Percentiles rank a stretch among this genome's conserved stretches.
These are phyloP conservation scores for Suhomyces atakaporum DNA, from an alignment of 1,139 yeast genomes.

Conservation along the genomic window DNA sequence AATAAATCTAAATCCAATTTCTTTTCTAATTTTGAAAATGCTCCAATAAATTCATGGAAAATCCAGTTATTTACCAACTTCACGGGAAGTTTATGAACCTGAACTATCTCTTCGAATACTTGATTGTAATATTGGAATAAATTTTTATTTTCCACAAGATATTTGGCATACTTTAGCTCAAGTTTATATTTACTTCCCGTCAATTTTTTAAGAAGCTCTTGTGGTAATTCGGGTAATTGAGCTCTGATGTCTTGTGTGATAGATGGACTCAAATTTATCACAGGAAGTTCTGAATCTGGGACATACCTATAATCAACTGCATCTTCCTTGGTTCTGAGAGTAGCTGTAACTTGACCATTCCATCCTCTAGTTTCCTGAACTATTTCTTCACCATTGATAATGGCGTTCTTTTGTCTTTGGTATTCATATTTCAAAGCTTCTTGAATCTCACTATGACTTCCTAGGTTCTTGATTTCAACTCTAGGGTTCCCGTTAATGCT, in stretches of 20 bases:
- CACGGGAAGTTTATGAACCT: conserved; percentile 22
- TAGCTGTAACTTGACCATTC: conserved; percentile 72
- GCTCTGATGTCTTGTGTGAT: conserved; percentile 37
- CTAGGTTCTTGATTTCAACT: conserved; percentile 86
- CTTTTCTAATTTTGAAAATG: conserved; percentile 54
- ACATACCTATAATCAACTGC: conserved; percentile 87
- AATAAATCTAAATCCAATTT: conserved; percentile 40
- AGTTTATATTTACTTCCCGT: conserved; percentile 55
- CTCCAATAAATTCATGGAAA: conserved; percentile 77
- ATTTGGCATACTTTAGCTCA: conserved; percentile 69
- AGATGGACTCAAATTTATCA: conserved; percentile 45
- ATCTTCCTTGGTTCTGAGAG: conserved; percentile 74
- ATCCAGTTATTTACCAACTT: conserved; percentile 75
- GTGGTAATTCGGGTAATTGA: conserved; percentile 66
- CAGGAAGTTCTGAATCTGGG: conserved; percentile 90
- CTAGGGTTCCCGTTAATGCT: conserved; percentile 72
- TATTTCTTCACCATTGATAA: conserved; percentile 34
- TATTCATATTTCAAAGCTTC: conserved; percentile 80
- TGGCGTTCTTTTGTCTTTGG: conserved; percentile 56
- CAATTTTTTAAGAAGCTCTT: conserved; percentile 52
- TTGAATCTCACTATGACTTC: conserved; percentile 78
- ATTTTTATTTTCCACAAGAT: conserved; percentile 50
- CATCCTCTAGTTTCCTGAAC: conserved; percentile 86
- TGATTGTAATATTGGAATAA: conserved; percentile 54
- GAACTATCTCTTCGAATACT: conserved; percentile 34